Conservation (phyloP, 371 early-diverging fungal species). For the Mucor irregularis region DNA sequence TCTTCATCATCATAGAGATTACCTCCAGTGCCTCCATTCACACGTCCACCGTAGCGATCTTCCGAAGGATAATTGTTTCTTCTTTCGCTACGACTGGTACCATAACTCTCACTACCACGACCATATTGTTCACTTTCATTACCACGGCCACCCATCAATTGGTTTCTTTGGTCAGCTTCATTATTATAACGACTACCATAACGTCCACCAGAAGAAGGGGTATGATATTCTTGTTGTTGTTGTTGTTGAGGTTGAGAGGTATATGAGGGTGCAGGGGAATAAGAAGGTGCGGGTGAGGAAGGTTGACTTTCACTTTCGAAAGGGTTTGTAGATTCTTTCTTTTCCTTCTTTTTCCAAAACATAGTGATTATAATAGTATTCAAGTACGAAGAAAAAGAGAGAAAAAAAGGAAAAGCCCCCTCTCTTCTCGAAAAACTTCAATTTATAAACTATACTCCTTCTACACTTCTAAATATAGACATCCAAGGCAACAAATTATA, state of each 20-base stretch:
- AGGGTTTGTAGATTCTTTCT: slow-evolving; percentile 26
- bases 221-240: neutral
- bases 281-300: slow-evolving; percentile 24
- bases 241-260: slow-evolving; percentile 9
- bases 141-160: slow-evolving; percentile 10
- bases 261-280: slow-evolving; percentile 23
- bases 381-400: neutral
- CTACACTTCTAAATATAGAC: too few relatives aligned
- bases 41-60: neutral
- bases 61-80: too few relatives aligned
- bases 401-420: neutral
- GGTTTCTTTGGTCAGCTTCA: slow-evolving; percentile 22
- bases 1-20: slow-evolving; percentile 21
- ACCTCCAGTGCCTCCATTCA: neutral
- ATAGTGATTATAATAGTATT: slow-evolving; percentile 1
- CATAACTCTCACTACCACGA: neutral
- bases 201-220: slow-evolving; percentile 1
- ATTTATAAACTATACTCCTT: too few relatives aligned
- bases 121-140: neutral
- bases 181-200: slow-evolving; percentile 1
- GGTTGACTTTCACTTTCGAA: slow-evolving; percentile 23
- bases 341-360: slow-evolving; percentile 36
- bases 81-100: neutral
- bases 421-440: too few relatives aligned
- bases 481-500: too few relatives aligned